Evolutionary conservation across 768 basidiomycete genomes (phyloP), one percentile per base, ranked within the genome.

Genomic region (Suillus bovinus): DNA sequence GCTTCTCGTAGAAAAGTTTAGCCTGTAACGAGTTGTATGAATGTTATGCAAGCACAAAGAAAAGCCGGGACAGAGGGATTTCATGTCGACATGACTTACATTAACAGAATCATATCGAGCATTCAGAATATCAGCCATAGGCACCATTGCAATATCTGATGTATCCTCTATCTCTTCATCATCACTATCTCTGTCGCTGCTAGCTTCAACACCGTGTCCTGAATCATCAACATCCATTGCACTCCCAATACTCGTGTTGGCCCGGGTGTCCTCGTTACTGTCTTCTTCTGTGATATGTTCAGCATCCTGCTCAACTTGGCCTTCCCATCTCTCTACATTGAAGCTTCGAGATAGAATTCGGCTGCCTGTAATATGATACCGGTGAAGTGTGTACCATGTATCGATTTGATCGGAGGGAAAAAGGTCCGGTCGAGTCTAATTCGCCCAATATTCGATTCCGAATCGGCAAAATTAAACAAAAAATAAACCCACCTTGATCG

Each of bases 91-190:
- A 36, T 6, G 27, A 74, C 87, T 64, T 69, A 94, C 95, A 65
- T 98, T 99, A 72, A 94, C 90, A 42, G 84, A 84, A 9, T 85
- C 88, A 72, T 86, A 92, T 59, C 88, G 84, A 13, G 96, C 97
- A 69, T 99, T 99, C 55, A 99, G 78, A 79, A 99, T 86, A 75
- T 99, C 97, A 4, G 97, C 97, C 79, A 99, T 87, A 0, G 96
- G 96, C 5, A 98, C 91, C 94, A 99, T 95, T 3, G 91, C 86
- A 11, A 92, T 86, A 64, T 90, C 86, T 11, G 82, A 80, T 7
- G 84, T 77, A 62, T 86, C 83, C 22, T 84, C 85, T 4, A 74
- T 78, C 2, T 83, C 84, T 20, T 86, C 83, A 5, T 82, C 82
- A 14, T 77, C 67, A 71, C 75, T 68, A 7, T 77, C 75, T 3